phyloP scores from a whole-genome alignment of 331 rosid species.

The Prunus yedoensis region DNA sequence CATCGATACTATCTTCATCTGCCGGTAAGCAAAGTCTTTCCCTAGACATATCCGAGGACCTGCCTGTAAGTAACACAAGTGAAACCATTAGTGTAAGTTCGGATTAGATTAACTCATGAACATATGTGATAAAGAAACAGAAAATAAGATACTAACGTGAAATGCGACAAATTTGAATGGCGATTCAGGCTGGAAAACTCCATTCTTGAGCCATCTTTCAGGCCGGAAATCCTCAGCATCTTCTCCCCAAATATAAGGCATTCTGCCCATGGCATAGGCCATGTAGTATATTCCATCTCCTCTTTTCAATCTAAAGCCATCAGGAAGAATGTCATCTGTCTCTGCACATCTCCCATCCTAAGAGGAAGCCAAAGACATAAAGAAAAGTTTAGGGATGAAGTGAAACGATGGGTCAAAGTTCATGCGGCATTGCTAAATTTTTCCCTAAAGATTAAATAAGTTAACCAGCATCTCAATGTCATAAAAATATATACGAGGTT shows the following conservation, averaged over 20 bases:
- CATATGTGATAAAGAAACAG: background rate
- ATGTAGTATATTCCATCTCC: slow-evolving; percentile 66
- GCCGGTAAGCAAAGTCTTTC: slow-evolving; percentile 80
- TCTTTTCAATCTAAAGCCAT: slow-evolving; percentile 53
- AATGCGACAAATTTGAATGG: slow-evolving; percentile 76
- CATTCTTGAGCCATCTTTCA: slow-evolving; percentile 70
- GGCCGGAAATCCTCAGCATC: slow-evolving; percentile 65
- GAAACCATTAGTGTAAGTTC: background rate
- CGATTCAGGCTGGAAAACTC: slow-evolving; percentile 53
- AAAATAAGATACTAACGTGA: slow-evolving; percentile 41
- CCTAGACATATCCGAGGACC: slow-evolving; percentile 81
- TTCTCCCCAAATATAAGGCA: slow-evolving; percentile 74
- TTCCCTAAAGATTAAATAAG: no score
- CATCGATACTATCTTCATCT: slow-evolving; percentile 72
- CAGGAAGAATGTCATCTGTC: slow-evolving; percentile 56
- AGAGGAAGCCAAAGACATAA: slow-evolving; percentile 11
- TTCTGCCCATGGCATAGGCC: slow-evolving; percentile 78
- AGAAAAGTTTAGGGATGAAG: no score
- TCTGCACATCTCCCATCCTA: slow-evolving; percentile 60
- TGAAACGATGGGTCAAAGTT: no score
- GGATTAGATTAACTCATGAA: no score
- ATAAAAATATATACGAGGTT: background rate
- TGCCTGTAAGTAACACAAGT: slow-evolving; percentile 43
- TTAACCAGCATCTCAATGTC: background rate
- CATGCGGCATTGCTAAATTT: no score